Evolutionary conservation across 169 alveolate species (phyloP).

Genomic region (Toxoplasma gondii): DNA sequence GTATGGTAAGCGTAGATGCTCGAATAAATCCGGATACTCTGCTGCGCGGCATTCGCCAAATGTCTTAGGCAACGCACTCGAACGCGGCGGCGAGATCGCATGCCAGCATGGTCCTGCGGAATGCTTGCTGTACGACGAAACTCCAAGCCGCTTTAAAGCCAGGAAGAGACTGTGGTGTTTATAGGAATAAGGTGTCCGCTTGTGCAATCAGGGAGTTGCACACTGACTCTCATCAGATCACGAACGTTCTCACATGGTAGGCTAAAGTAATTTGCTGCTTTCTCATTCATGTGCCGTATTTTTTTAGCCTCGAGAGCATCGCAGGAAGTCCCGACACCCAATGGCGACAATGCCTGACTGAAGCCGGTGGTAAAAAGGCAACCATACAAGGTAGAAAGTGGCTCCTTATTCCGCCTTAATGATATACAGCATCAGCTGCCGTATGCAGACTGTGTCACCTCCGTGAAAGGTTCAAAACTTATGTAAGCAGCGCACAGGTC

Average conservation of each 20-base stretch:
- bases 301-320: background rate
- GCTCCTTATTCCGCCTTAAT: background rate
- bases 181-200: slow-evolving; percentile 18
- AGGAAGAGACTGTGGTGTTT: background rate
- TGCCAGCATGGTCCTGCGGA: slow-evolving; percentile 18
- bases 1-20: background rate
- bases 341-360: background rate
- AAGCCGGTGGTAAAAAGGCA: background rate
- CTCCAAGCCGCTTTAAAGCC: background rate
- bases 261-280: background rate
- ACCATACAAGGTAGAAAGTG: background rate
- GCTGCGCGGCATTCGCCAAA: background rate
- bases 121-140: background rate
- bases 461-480: background rate
- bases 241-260: slow-evolving; percentile 27
- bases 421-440: background rate
- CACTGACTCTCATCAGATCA: background rate
- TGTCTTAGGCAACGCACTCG: background rate
- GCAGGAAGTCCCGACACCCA: background rate
- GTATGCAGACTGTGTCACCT: slow-evolving; percentile 2
- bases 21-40: no score
- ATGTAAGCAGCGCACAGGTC: background rate
- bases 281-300: background rate
- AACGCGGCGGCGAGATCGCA: background rate
- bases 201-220: slow-evolving; percentile 22